These are phyloP conservation scores for Talaromyces atroroseus DNA, from an alignment of 2,329 filamentous ascomycete species.

Conservation along the genomic window DNA sequence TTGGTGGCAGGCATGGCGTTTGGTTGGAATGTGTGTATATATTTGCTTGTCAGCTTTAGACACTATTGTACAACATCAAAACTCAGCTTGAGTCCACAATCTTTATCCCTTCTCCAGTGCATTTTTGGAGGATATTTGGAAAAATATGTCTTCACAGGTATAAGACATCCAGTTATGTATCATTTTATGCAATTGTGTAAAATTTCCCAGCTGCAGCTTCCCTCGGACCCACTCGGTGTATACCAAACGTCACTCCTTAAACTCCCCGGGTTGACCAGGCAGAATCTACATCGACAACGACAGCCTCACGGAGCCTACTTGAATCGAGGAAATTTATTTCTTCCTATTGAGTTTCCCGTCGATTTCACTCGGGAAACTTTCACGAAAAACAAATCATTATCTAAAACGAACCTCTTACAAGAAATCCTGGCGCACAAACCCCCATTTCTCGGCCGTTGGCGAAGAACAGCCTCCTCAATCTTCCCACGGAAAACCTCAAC, in stretches of 20 bases:
- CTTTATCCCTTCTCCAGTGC: constrained; percentile 9
- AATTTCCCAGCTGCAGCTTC: neutral
- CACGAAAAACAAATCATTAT: too few species aligned
- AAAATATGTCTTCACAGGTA: neutral
- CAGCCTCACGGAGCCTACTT: neutral
- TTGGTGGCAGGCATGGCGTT: neutral
- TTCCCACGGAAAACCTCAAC: constrained; percentile 1
- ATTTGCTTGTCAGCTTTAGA: neutral
- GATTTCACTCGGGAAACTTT: neutral
- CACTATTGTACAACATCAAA: neutral
- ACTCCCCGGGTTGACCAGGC: neutral
- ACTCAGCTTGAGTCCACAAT: neutral
- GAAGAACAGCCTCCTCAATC: constrained; percentile 3
- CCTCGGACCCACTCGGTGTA: neutral
- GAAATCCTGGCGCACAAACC: constrained; percentile 12
- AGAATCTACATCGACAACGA: too few species aligned
- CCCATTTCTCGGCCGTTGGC: constrained; percentile 13
- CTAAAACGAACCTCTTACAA: neutral
- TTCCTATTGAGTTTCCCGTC: neutral
- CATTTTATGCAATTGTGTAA: neutral
- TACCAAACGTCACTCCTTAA: neutral
- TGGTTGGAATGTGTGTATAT: neutral
- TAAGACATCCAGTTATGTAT: neutral
- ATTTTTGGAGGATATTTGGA: too few species aligned
- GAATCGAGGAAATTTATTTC: neutral